phyloP scores from a whole-genome alignment of 73 alveolate species.

The Paramecium sonneborni region DNA sequence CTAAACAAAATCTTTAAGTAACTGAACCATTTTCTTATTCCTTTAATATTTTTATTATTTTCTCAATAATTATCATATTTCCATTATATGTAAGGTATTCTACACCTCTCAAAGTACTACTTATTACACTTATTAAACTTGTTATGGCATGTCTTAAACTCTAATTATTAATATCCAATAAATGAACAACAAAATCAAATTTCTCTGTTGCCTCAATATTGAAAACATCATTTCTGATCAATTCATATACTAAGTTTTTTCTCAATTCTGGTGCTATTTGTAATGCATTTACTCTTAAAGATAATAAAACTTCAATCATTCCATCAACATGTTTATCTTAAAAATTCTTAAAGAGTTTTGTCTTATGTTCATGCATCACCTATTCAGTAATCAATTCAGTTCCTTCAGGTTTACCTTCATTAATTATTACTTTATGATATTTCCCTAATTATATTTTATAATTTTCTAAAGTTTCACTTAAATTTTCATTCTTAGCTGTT shows the following conservation, averaged over 20 bases:
- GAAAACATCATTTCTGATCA: conserved; percentile 92
- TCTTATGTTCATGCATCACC: conserved; percentile 94
- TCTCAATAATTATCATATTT: conserved; percentile 82
- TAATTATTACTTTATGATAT: conserved; percentile 92
- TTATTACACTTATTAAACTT: conserved; percentile 89
- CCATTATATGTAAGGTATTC: conserved; percentile 88
- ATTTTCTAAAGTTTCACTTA: conserved; percentile 91
- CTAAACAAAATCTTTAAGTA: conserved; percentile 93
- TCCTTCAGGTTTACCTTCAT: conserved; percentile 90
- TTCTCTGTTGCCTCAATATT: conserved; percentile 81
- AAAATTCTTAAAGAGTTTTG: conserved; percentile 87
- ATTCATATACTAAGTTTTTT: conserved; percentile 85
- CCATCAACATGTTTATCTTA: conserved; percentile 86
- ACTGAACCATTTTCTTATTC: conserved; percentile 97
- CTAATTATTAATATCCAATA: conserved; percentile 84
- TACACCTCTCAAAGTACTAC: conserved; percentile 92
- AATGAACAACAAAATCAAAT: conserved; percentile 82
- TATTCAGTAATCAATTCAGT: conserved; percentile 86
- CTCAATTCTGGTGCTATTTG: conserved; percentile 96
- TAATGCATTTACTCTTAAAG: conserved; percentile 96
- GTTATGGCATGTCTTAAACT: conserved; percentile 94
- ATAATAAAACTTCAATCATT: conserved; percentile 91
- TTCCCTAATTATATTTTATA: conserved; percentile 95
- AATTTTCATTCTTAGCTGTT: conserved; percentile 85
- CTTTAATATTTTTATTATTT: conserved; percentile 88